These are phyloP conservation scores for Lachancea sp. DNA, from an alignment of 805 yeast genomes.

Conservation along the genomic window DNA sequence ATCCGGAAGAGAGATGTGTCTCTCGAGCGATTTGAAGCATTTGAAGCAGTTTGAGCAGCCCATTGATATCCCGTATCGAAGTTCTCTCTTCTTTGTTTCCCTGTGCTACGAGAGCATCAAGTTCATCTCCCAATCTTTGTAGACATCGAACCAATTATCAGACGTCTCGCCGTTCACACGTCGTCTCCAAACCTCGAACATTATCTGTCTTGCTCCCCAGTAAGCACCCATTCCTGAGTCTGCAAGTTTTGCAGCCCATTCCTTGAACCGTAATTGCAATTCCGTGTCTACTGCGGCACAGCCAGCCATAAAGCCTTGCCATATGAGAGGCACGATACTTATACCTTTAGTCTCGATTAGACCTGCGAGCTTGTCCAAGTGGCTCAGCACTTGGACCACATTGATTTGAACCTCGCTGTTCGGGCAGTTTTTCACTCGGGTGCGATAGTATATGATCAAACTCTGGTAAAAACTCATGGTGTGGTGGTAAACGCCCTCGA, in stretches of 20 bases:
- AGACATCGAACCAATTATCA: slow-evolving; percentile 73
- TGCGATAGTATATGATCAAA: slow-evolving; percentile 60
- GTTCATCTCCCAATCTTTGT: slow-evolving; percentile 80
- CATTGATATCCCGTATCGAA: neutral
- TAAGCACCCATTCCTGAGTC: slow-evolving; percentile 65
- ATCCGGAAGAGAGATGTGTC: no score
- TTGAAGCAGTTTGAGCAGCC: no score
- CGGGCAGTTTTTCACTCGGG: slow-evolving; percentile 51
- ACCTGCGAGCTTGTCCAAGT: slow-evolving; percentile 54
- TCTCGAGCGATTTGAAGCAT: no score
- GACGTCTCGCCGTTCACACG: slow-evolving; percentile 51
- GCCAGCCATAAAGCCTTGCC: slow-evolving; percentile 89
- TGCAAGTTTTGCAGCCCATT: slow-evolving; percentile 52
- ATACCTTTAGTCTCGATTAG: slow-evolving; percentile 45
- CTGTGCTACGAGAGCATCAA: slow-evolving; percentile 46
- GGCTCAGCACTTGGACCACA: slow-evolving; percentile 54
- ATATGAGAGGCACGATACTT: slow-evolving; percentile 67
- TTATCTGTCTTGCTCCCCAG: slow-evolving; percentile 80
- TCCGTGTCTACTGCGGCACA: slow-evolving; percentile 59
- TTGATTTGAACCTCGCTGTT: slow-evolving; percentile 55
- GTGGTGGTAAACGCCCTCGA: slow-evolving; percentile 74
- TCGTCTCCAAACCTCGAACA: slow-evolving; percentile 81
- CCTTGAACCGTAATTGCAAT: slow-evolving; percentile 58
- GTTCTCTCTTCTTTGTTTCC: neutral
- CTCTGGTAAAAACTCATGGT: slow-evolving; percentile 73